Base-by-base conservation (phyloP, 2,329 filamentous ascomycete genomes). In the Elsinoe australis region DNA sequence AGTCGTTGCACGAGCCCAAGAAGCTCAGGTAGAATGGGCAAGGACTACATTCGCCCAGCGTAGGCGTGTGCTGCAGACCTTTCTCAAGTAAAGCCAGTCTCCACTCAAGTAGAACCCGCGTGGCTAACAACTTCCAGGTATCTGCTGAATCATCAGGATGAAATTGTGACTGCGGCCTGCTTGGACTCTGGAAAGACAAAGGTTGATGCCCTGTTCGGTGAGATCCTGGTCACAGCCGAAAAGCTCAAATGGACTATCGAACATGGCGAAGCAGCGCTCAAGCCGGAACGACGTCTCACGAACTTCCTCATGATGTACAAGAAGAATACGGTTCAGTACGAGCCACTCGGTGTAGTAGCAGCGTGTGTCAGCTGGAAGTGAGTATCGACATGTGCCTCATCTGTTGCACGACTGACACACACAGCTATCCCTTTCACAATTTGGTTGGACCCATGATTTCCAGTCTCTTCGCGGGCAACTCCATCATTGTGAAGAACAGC, bases 301-400 rank as follows among this genome's bases (percentile, higher is more conserved):
- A 95, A 94, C 65, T 73, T 95, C 36, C 76, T 98, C 54, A 94
- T 98, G 87, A 79, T 82, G 68, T 95, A 96, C 69, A 98, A 98
- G 75, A 80, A 78, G 64, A 95, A 95, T 62, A 83, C 82, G 53
- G 88, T 98, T 21, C 71, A 78, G 42, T 98, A 94, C 66, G 89
- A 98, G 67, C 90, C 92, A 10, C 71, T 96, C 15, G 92, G 92
- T 12, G 87, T 98, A 28, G 86, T 98, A 4, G 83, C 87, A 8
- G 90, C 92, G 14, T 83, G 90, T 46, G 87, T 98, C 34, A 92
- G 85, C 62, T 98, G 92, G 92, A 98, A 98, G 71, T 96, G 88
- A 56, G 66, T 63, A 12, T 21, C 14, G 33, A 15, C n/a, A n/a
- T 8, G 8, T 5, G 2, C 26, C 2, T 15, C 2, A 22, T 12